These are phyloP conservation scores for Plasmopara muralis DNA, from an alignment of 352 stramenopile genomes.

Conservation along the genomic window DNA sequence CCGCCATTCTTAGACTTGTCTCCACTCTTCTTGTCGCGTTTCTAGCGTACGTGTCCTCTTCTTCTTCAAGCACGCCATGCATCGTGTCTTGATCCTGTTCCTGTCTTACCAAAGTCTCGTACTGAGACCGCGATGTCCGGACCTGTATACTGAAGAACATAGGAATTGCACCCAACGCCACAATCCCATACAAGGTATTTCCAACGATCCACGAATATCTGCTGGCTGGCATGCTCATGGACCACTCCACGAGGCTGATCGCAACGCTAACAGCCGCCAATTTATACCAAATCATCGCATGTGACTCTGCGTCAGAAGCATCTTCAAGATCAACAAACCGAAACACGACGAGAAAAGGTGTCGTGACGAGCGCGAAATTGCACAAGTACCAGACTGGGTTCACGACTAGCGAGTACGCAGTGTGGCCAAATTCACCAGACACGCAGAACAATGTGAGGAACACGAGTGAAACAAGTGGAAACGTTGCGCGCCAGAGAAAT, in stretches of 20 bases:
- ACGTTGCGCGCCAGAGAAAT: constrained; percentile 72
- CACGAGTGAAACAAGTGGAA: constrained; percentile 74
- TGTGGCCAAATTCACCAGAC: constrained; percentile 52
- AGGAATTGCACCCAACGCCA: constrained; percentile 55
- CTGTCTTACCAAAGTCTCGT: constrained; percentile 34
- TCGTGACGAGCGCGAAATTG: constrained; percentile 61
- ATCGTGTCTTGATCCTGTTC: constrained; percentile 19
- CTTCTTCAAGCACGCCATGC: constrained; percentile 12
- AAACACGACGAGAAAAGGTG: constrained; percentile 72
- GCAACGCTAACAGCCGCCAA: constrained; percentile 38
- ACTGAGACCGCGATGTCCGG: constrained; percentile 42
- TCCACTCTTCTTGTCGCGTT: not conserved
- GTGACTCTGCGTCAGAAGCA: constrained; percentile 10
- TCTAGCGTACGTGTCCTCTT: constrained; percentile 5
- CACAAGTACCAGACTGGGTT: constrained; percentile 75
- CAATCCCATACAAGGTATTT: constrained; percentile 73
- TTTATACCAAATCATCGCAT: constrained; percentile 40
- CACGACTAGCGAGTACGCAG: constrained; percentile 61
- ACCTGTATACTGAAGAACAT: constrained; percentile 64
- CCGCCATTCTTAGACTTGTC: not conserved
- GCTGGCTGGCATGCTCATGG: constrained; percentile 45
- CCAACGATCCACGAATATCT: constrained; percentile 65
- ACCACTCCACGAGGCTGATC: constrained; percentile 66
- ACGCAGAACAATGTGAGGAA: constrained; percentile 61
- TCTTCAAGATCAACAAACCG: constrained; percentile 42